Conservation (phyloP, 495 filamentous ascomycete genomes). For the Penicillium lagena region DNA sequence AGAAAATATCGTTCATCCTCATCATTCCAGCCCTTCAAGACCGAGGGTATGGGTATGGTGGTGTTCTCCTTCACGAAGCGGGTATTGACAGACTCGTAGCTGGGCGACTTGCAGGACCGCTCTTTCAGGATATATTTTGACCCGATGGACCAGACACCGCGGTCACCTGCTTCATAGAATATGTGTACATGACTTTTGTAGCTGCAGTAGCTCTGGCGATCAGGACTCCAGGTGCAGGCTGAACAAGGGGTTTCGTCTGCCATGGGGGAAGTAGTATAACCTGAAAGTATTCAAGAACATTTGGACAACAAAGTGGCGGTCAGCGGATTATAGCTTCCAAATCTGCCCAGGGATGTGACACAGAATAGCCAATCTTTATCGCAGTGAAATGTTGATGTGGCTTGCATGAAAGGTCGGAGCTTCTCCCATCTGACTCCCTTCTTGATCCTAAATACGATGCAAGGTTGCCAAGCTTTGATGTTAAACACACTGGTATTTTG, state of each 20-base stretch:
- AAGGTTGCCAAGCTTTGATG: too few species aligned
- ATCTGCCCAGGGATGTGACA: too few species aligned
- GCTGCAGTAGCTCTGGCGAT: slow-evolving; percentile 4
- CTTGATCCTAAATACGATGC: too few species aligned
- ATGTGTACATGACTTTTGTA: slow-evolving; percentile 20
- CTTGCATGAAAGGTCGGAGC: too few species aligned
- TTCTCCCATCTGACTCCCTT: too few species aligned
- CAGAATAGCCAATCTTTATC: too few species aligned
- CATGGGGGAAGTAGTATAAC: not conserved
- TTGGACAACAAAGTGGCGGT: too few species aligned
- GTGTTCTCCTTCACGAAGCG: slow-evolving; percentile 7
- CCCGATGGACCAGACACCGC: slow-evolving; percentile 16
- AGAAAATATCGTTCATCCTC: not conserved
- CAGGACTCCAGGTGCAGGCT: slow-evolving; percentile 13
- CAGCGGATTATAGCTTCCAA: too few species aligned
- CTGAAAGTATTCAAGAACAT: too few species aligned
- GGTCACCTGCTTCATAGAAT: slow-evolving; percentile 17
- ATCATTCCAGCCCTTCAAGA: slow-evolving; percentile 10
- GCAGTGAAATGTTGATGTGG: too few species aligned
- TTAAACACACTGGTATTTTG: too few species aligned
- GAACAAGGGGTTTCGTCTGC: slow-evolving; percentile 5
- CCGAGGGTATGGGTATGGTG: slow-evolving; percentile 8
- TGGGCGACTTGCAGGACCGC: slow-evolving; percentile 2
- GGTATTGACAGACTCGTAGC: slow-evolving; percentile 8
- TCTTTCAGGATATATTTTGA: slow-evolving; percentile 17